These are phyloP conservation scores for Earliella scabrosa DNA, from an alignment of 1,284 basidiomycete species.

Conservation along the genomic window DNA sequence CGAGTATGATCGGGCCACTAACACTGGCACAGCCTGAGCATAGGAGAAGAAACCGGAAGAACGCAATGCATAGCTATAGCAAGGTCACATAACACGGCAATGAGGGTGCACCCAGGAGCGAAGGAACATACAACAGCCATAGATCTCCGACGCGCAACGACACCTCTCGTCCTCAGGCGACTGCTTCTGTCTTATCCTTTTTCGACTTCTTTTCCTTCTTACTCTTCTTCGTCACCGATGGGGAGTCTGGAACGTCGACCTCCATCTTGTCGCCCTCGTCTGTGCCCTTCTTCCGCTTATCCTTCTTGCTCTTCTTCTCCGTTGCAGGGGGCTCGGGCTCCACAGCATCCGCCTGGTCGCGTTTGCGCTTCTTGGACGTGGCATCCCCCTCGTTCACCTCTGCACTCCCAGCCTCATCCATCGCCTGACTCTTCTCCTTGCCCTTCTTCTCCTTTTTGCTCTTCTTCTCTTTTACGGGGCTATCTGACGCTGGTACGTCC, in stretches of 20 bases:
- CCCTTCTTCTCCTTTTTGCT: slow-evolving; percentile 31
- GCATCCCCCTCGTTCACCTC: slow-evolving; percentile 1
- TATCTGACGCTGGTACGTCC: neutral
- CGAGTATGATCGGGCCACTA: neutral
- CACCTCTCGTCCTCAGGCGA: slow-evolving; percentile 7
- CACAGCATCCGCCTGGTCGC: slow-evolving; percentile 21
- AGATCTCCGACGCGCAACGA: neutral
- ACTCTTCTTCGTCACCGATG: slow-evolving; percentile 28
- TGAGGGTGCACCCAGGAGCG: slow-evolving; percentile 6
- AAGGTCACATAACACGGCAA: neutral
- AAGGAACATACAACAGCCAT: slow-evolving; percentile 1
- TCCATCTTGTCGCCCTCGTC: slow-evolving; percentile 22
- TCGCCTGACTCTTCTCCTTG: slow-evolving; percentile 17
- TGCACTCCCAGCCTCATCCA: neutral
- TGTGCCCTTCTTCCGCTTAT: slow-evolving; percentile 32
- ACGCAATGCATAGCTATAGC: slow-evolving; percentile 6
- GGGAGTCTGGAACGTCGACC: slow-evolving; percentile 12
- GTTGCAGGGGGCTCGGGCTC: slow-evolving; percentile 14
- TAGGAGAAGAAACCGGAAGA: neutral
- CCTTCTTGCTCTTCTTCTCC: slow-evolving; percentile 31
- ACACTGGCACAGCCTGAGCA: neutral
- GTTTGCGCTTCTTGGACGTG: slow-evolving; percentile 33
- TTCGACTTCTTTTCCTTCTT: slow-evolving; percentile 30
- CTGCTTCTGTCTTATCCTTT: slow-evolving; percentile 34
- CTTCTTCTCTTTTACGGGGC: slow-evolving; percentile 33